phyloP scores from a whole-genome alignment of 2,329 filamentous ascomycete genomes.

The Epichloe elymi region DNA sequence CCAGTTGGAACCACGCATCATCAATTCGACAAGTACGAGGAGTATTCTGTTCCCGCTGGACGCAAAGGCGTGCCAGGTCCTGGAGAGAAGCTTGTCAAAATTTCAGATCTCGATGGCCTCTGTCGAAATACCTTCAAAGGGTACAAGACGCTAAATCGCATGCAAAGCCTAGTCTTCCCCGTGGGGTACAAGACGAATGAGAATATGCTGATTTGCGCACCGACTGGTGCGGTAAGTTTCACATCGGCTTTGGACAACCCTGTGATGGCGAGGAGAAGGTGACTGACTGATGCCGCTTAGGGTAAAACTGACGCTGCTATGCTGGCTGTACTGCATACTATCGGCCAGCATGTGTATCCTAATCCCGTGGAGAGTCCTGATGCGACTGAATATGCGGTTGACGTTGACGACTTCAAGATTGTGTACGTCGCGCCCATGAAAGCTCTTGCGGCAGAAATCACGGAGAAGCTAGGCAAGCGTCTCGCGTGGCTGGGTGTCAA shows the following conservation, averaged over 20 bases:
- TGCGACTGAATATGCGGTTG: constrained; percentile 69
- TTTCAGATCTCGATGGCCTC: constrained; percentile 74
- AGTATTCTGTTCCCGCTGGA: constrained; percentile 74
- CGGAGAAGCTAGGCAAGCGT: constrained; percentile 82
- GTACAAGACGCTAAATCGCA: constrained; percentile 86
- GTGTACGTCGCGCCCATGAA: constrained; percentile 99
- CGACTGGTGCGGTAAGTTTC: constrained; percentile 68
- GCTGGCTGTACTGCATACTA: constrained; percentile 84
- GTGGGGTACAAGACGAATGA: constrained; percentile 93
- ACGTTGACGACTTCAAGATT: constrained; percentile 86
- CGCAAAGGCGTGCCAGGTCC: constrained; percentile 61
- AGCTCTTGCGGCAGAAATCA: constrained; percentile 89
- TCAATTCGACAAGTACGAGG: constrained; percentile 71
- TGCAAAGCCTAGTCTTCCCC: constrained; percentile 94
- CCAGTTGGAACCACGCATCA: constrained; percentile 60
- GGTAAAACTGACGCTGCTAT: constrained; percentile 98
- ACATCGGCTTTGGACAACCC: neutral
- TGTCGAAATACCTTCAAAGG: constrained; percentile 87
- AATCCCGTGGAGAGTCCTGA: constrained; percentile 63
- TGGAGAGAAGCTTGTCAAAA: constrained; percentile 63
- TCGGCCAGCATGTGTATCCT: constrained; percentile 73
- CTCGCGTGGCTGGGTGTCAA: constrained; percentile 88
- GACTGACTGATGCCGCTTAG: constrained; percentile 13
- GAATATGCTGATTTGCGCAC: constrained; percentile 97
- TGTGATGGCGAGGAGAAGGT: neutral